Percentiles rank a stretch among this genome's conserved stretches.
phyloP scores from a whole-genome alignment of 331 rosid species.

The Erythrophleum ivorense region DNA sequence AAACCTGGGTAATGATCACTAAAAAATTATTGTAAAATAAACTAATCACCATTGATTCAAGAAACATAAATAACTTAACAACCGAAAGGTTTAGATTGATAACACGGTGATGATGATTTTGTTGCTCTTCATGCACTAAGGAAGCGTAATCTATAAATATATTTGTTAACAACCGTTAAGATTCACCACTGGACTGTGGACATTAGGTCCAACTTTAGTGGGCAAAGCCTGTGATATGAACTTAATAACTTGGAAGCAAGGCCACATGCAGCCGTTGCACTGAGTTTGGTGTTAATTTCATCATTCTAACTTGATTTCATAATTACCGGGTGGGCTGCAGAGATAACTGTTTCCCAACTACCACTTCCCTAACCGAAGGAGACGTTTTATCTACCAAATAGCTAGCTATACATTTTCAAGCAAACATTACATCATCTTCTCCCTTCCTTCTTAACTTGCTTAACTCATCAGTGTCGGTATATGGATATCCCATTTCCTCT shows the following conservation, averaged over 20 bases:
- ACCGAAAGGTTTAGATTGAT: not conserved
- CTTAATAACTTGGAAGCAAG: slow-evolving; percentile 40
- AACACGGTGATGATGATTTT: not conserved
- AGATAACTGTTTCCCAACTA: slow-evolving; percentile 57
- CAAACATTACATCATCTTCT: slow-evolving; percentile 1
- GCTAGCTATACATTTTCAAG: slow-evolving; percentile 28
- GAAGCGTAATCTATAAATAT: not conserved
- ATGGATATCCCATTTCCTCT: not conserved
- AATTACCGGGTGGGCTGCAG: slow-evolving; percentile 13
- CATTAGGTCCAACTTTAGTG: not conserved
- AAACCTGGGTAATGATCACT: not conserved
- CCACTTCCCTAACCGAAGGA: slow-evolving; percentile 55
- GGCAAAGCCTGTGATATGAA: not conserved
- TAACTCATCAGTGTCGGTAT: slow-evolving; percentile 13
- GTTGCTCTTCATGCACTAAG: not conserved
- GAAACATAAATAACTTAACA: not conserved
- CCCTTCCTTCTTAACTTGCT: slow-evolving; percentile 33
- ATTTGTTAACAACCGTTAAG: not conserved
- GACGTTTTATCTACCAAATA: slow-evolving; percentile 47
- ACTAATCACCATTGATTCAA: not conserved
- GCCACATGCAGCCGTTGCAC: slow-evolving; percentile 20
- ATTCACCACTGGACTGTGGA: not conserved
- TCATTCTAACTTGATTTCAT: slow-evolving; percentile 33
- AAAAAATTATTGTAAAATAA: not conserved
- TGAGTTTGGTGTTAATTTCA: slow-evolving; percentile 41